Base-by-base conservation (phyloP, 257 asterid species). In the Orobanche coerulescens region DNA sequence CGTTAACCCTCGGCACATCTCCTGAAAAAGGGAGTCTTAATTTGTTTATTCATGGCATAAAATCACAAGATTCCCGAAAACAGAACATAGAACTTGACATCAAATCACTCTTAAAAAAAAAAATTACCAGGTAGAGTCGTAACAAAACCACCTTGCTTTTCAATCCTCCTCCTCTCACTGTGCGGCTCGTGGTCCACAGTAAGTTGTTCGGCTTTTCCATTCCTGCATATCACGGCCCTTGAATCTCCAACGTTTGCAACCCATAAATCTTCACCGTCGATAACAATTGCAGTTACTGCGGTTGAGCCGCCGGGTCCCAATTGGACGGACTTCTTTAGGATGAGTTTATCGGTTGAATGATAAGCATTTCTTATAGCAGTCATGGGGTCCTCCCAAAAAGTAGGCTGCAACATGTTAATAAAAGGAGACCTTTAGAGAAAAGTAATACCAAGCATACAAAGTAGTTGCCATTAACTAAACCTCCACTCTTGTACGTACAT, bases 301-400 rank as follows among this genome's bases (percentile, higher is more conserved):
- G 95, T 87, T 43, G 91, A 87, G 63, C 91, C 95, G 64, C 95
- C 95, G 7, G 94, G 94, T 30, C 94, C 94, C 23, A 87, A 76
- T 79, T 82, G 84, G 77, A 65, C 7, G 25, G 94, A 65, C 50
- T 82, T 82, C 73, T 87, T 87, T 56, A 87, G 80, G 62, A 87
- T 87, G 36, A 65, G 74, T 64, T 74, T 68, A 63, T 82, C 87
- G 0, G 94, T 84, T 40, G 79, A 71, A 26, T 25, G 71, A 58
- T 84, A 87, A 44, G 95, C 90, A 33, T 72, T 78, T 63, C 57
- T 81, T 58, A 87, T 84, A 24, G 95, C 91, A 11, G 72, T 64
- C 64, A 62, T 63, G 23, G 88, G 86, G 60, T 87, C 80, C 74
- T 77, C 86, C 94, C 88, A 84, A 61, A 87, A 82, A 69, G 75